Evolutionary conservation across 1,284 basidiomycete species (phyloP), one percentile per base, ranked within the genome.

Genomic region (Testicularia cyperi): DNA sequence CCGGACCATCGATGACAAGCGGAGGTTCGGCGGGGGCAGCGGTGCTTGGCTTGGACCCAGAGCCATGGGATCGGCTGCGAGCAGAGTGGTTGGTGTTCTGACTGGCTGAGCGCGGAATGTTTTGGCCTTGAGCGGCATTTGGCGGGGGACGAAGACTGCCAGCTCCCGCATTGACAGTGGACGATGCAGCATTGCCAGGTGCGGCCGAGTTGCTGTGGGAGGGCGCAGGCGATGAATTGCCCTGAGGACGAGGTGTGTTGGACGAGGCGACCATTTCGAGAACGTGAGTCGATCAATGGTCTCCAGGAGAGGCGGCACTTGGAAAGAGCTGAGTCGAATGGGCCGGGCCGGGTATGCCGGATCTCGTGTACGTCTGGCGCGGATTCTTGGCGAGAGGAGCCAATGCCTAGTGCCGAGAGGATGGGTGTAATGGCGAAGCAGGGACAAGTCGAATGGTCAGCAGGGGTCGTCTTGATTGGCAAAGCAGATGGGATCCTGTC

Each of bases 1-100:
- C 51, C 13, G 70, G 46, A 15, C 71, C 72, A n/a, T 74, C 60
- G 41, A 76, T 72, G 13, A 75, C 53, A 24, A 66, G 38, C 16
- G 65, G 60, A 32, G 56, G 62, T 13, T 56, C 55, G 6, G 48
- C 46, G 26, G 21, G 4, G 14, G n/a, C 19, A 36, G 44, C 18
- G 37, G 41, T 24, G 33, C 13, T 12, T 21, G 43, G 34, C 25
- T 34, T 62, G 29, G 35, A n/a, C 19, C 35, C 31, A 2, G 58
- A 35, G 9, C 38, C 38, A 24, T 40, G 38, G 31, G 44, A 27
- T 49, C 48, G 48, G 38, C 42, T 63, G 38, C 60, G 54, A 28
- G 40, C 23, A 7, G 58, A 57, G 24, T 55, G 44, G 26, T 37
- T 29, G 24, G 40, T 43, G 26, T 43, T 52, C 30, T 47, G 44